These are phyloP conservation scores for Aschersonia sp. DNA, from an alignment of 2,329 filamentous ascomycete species.

Conservation along the genomic window DNA sequence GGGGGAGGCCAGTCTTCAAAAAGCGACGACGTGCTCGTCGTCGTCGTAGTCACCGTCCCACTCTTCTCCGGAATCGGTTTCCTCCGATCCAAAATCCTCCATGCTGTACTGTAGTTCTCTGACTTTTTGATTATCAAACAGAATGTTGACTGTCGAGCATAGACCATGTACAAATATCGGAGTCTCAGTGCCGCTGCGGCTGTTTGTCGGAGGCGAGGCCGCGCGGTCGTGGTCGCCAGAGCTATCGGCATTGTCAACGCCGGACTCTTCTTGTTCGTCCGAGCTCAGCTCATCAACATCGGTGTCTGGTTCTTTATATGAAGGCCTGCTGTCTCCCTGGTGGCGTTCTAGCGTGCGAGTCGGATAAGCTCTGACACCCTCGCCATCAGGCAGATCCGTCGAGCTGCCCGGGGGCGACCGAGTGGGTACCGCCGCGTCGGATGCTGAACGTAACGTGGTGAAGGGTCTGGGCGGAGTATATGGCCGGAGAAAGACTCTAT, in stretches of 20 bases:
- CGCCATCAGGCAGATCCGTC: neutral
- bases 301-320: slow-evolving; percentile 31
- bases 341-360: slow-evolving; percentile 6
- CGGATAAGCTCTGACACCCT: slow-evolving; percentile 2
- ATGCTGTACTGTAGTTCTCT: slow-evolving; percentile 54
- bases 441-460: slow-evolving; percentile 10
- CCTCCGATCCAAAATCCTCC: slow-evolving; percentile 51
- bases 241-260: slow-evolving; percentile 1
- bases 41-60: slow-evolving; percentile 43
- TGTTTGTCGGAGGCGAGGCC: neutral
- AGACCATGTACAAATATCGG: slow-evolving; percentile 44
- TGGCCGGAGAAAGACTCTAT: slow-evolving; percentile 46
- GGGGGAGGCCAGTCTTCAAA: slow-evolving; percentile 8
- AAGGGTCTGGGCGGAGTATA: slow-evolving; percentile 22
- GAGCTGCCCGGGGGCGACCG: neutral
- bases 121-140: slow-evolving; percentile 63
- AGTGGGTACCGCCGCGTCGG: slow-evolving; percentile 1
- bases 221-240: slow-evolving; percentile 3
- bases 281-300: slow-evolving; percentile 26
- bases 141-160: slow-evolving; percentile 55
- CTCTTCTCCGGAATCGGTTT: slow-evolving; percentile 40
- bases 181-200: neutral
- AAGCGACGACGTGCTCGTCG: slow-evolving; percentile 21
- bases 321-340: slow-evolving; percentile 10
- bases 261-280: slow-evolving; percentile 6